These are phyloP conservation scores for Penicillium crystallinum DNA, from an alignment of 495 filamentous ascomycete species.

Conservation along the genomic window DNA sequence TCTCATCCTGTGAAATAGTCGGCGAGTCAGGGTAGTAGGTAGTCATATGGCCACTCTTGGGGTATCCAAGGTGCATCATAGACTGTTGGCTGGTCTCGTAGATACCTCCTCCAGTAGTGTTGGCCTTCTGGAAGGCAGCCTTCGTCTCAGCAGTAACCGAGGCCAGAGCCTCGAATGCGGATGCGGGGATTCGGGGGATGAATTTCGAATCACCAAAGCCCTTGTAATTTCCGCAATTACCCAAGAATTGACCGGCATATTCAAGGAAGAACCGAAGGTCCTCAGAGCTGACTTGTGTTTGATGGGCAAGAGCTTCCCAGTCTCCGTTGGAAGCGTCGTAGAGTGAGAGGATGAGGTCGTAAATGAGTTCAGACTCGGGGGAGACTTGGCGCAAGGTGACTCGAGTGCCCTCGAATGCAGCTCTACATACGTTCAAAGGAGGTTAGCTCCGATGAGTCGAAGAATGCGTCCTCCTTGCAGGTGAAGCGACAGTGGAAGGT, in stretches of 20 bases:
- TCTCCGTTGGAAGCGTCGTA: slow-evolving; percentile 70
- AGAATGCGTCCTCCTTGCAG: no score
- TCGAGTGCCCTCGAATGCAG: slow-evolving; percentile 77
- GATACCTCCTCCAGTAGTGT: slow-evolving; percentile 56
- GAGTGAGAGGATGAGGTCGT: slow-evolving; percentile 81
- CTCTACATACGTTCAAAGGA: slow-evolving; percentile 44
- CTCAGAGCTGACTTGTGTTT: slow-evolving; percentile 64
- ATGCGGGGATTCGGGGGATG: slow-evolving; percentile 68
- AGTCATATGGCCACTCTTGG: slow-evolving; percentile 75
- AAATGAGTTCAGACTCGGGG: slow-evolving; percentile 85
- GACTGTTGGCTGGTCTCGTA: slow-evolving; percentile 61
- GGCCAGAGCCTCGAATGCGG: slow-evolving; percentile 66
- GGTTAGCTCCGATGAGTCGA: slow-evolving; percentile 11
- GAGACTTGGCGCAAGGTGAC: slow-evolving; percentile 85
- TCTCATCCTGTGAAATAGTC: slow-evolving; percentile 80
- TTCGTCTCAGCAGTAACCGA: slow-evolving; percentile 54
- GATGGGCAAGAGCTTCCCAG: slow-evolving; percentile 65
- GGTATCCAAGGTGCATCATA: slow-evolving; percentile 81
- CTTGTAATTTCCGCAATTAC: slow-evolving; percentile 94
- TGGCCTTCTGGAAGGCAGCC: slow-evolving; percentile 57
- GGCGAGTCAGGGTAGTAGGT: slow-evolving; percentile 90
- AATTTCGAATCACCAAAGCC: slow-evolving; percentile 94
- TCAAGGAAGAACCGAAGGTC: slow-evolving; percentile 73
- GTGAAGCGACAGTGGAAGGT: no score
- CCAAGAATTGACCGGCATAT: slow-evolving; percentile 84